A percentile compares a stretch with the other conserved stretches of the same genome.
phyloP scores from a whole-genome alignment of 352 stramenopile genomes.

The Halophytophthora polymorphica region DNA sequence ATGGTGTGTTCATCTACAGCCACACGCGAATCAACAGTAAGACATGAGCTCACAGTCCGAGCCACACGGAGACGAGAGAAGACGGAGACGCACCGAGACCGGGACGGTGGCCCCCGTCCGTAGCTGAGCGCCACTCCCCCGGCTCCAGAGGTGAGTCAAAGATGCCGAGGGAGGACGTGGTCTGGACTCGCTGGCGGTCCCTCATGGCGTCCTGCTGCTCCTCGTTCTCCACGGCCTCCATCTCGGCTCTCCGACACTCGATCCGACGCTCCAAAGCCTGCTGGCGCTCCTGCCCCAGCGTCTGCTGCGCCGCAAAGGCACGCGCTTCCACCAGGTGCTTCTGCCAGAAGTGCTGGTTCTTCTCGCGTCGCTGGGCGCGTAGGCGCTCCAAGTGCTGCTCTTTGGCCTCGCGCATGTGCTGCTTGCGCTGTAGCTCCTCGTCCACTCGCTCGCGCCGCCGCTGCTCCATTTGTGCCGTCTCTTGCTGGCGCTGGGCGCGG shows the following conservation, averaged over 20 bases:
- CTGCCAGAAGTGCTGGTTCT: slow-evolving; percentile 70
- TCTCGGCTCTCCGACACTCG: slow-evolving; percentile 34
- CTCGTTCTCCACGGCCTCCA: slow-evolving; percentile 23
- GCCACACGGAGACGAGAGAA: neutral
- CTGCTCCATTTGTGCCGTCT: slow-evolving; percentile 44
- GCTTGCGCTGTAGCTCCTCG: slow-evolving; percentile 36
- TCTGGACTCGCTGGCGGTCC: slow-evolving; percentile 23
- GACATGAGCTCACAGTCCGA: slow-evolving; percentile 4
- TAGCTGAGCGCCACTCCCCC: slow-evolving; percentile 58
- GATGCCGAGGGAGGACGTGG: slow-evolving; percentile 44
- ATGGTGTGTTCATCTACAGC: slow-evolving; percentile 49
- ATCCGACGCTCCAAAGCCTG: slow-evolving; percentile 27
- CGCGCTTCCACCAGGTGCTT: slow-evolving; percentile 55
- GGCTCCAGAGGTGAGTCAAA: slow-evolving; percentile 46
- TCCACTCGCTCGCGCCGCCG: slow-evolving; percentile 37
- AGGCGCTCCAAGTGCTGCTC: slow-evolving; percentile 5
- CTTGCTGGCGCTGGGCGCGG: slow-evolving; percentile 22
- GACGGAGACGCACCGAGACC: slow-evolving; percentile 45
- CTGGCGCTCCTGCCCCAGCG: slow-evolving; percentile 17
- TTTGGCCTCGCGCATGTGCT: slow-evolving; percentile 13
- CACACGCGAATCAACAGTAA: slow-evolving; percentile 6
- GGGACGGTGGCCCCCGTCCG: slow-evolving; percentile 33
- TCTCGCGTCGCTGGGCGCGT: slow-evolving; percentile 33
- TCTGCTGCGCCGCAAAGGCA: slow-evolving; percentile 45
- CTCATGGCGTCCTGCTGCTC: slow-evolving; percentile 24